phyloP scores from a whole-genome alignment of 2,329 filamentous ascomycete genomes.

The Microsporum canis region DNA sequence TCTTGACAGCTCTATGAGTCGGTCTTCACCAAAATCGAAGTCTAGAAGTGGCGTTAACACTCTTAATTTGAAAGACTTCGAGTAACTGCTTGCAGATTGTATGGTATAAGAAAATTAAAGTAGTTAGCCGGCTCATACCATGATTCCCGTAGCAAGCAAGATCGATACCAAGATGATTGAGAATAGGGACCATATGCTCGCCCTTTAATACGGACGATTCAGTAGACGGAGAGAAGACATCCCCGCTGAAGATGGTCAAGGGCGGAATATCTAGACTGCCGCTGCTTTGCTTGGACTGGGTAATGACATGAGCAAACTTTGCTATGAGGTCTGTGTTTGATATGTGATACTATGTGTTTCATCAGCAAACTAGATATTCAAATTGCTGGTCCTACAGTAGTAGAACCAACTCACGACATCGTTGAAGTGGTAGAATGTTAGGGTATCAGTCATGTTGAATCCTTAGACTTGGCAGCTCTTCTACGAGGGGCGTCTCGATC shows the following conservation, averaged over 20 bases:
- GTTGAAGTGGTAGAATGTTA: not conserved
- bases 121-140: not conserved
- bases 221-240: not conserved
- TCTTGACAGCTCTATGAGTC: not conserved
- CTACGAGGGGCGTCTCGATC: too few relatives aligned
- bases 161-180: not conserved
- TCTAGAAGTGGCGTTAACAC: not conserved
- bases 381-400: not conserved
- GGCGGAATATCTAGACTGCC: not conserved
- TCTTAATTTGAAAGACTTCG: not conserved
- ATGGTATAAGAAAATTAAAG: not conserved
- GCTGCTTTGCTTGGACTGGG: not conserved
- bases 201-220: not conserved
- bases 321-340: not conserved
- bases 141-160: not conserved
- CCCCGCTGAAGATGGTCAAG: not conserved
- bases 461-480: not conserved
- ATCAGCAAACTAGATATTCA: not conserved
- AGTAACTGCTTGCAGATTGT: not conserved
- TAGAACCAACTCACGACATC: not conserved
- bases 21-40: not conserved
- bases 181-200: not conserved
- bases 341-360: not conserved
- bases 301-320: not conserved
- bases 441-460: not conserved